Base-by-base conservation (phyloP, 345 rosid genomes). In the Salix arbutifolia region DNA sequence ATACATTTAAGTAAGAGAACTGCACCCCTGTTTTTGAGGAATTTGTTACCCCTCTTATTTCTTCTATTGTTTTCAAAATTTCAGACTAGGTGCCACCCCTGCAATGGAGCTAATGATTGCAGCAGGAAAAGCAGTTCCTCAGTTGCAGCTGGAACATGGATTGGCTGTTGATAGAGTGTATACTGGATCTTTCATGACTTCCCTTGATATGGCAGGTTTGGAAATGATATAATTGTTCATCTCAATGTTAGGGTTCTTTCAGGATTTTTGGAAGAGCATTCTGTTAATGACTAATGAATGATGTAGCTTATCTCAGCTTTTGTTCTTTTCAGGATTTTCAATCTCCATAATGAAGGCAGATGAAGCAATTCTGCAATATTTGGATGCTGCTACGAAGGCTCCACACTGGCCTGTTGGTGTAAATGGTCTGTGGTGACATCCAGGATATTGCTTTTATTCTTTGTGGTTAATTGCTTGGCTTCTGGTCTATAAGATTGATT, bases 131-230 rank as follows among this genome's bases (percentile, higher is more conserved):
- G 93, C 96, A 61, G 96, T 93, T 72, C 97, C 97, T 75, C 88
- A 89, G 64, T 80, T 96, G 88, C 98, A 96, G 87, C 81, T 96
- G 78, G 94, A 93, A 76, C 97, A 93, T 81, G 99, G 98, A 75
- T 86, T 96, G 73, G 99, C 98, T 66, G 96, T 93, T 79, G 97
- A 96, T 82, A 93, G 99, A 88, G 99, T 96, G 73, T 96, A 96
- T 69, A 90, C 99, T 25, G 97, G 99, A 72, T 87, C 94, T 81
- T 93, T 96, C 83, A 91, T 93, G 98, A 91, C 99, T 76, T 96
- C 99, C 69, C 97, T 93, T 78, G 98, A 96, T 77, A 96, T 96
- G 99, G 93, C 98, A 83, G 99, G 99, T 96, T 87, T 38, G 52
- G 31, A 69, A 25, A 19, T 80, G 85, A 71, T 80, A 58, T 23